Evolutionary conservation across 2,329 filamentous ascomycete species (phyloP), one percentile per base, ranked within the genome.

Genomic region (Ambrosiella xylebori): DNA sequence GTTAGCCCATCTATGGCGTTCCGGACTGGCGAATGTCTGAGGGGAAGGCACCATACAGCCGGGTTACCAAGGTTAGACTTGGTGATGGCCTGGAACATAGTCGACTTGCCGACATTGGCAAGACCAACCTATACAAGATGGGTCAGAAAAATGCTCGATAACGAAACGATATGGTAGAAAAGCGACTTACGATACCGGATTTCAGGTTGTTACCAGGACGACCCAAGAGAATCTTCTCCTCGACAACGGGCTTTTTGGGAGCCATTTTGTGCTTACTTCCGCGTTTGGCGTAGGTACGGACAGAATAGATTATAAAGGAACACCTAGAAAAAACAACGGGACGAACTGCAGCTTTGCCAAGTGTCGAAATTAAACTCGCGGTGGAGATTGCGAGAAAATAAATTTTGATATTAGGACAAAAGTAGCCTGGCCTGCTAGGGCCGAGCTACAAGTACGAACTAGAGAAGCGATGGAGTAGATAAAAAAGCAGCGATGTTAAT

Each of bases 41-140:
- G 65, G 65, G 66, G 64, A 66, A 49, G 61, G 52, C 44, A 57
- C 78, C 82, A 73, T 78, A 88, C 84, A 76, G 93, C 93, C 67
- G 94, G 94, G 77, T 97, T 98, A 75, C 94, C 93, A 68, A 98
- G 84, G 64, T 83, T 82, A 73, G 86, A 95, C 79, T 96, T 97
- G 70, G 93, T 98, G 74, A 98, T 96, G 70, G 93, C 89, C 78
- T 98, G 94, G 82, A 98, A 98, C 67, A 98, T 83, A 39, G 94
- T 98, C 64, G 93, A 98, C 78, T 98, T 98, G 73, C 93, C 93
- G 66, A 98, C 94, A 73, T 98, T 98, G 73, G 93, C 93, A 68
- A 98, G 84, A 75, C 93, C 93, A 73, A 98, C 89, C 89, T 95
- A 68, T 41, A 49, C 15, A 8, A 40, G 8, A 2, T 11, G 12